Percentiles rank a stretch among this genome's conserved stretches.
phyloP scores from a whole-genome alignment of 805 yeast species.

The Lipomyces japonicus region DNA sequence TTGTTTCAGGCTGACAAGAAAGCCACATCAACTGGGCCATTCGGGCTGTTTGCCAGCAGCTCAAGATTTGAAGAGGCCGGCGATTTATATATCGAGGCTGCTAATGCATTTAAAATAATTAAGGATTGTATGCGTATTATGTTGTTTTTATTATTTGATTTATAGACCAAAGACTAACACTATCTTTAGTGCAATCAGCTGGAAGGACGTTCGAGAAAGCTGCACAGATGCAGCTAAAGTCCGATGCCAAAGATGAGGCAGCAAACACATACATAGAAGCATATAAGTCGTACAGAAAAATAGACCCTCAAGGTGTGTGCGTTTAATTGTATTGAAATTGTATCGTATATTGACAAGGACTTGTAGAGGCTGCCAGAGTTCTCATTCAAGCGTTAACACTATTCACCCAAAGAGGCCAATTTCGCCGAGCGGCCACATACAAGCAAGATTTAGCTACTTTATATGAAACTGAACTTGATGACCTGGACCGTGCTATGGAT shows the following conservation, averaged over 20 bases:
- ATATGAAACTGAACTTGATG: constrained; percentile 71
- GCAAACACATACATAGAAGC: constrained; percentile 89
- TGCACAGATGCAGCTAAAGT: constrained; percentile 69
- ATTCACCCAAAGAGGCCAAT: constrained; percentile 88
- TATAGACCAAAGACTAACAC: neutral
- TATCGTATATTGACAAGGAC: neutral
- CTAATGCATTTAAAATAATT: constrained; percentile 75
- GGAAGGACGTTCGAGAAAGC: constrained; percentile 85
- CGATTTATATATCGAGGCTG: constrained; percentile 87
- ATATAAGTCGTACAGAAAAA: constrained; percentile 74
- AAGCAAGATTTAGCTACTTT: constrained; percentile 85
- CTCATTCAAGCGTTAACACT: constrained; percentile 73
- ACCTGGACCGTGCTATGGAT: constrained; percentile 62
- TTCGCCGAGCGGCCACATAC: constrained; percentile 93
- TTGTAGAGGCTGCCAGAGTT: constrained; percentile 64
- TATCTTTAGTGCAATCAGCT: constrained; percentile 50
- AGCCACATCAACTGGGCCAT: constrained; percentile 58
- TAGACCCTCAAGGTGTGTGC: constrained; percentile 49
- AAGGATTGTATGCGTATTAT: constrained; percentile 47
- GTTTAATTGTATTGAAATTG: neutral
- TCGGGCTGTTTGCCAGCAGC: constrained; percentile 46
- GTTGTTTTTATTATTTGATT: neutral
- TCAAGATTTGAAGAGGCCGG: constrained; percentile 83
- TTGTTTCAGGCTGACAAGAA: constrained; percentile 60
- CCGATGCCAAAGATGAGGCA: constrained; percentile 82